Percentiles rank a stretch among this genome's conserved stretches.
Conservation (phyloP, 2,329 filamentous ascomycete genomes). For the Colletotrichum caudatum region DNA sequence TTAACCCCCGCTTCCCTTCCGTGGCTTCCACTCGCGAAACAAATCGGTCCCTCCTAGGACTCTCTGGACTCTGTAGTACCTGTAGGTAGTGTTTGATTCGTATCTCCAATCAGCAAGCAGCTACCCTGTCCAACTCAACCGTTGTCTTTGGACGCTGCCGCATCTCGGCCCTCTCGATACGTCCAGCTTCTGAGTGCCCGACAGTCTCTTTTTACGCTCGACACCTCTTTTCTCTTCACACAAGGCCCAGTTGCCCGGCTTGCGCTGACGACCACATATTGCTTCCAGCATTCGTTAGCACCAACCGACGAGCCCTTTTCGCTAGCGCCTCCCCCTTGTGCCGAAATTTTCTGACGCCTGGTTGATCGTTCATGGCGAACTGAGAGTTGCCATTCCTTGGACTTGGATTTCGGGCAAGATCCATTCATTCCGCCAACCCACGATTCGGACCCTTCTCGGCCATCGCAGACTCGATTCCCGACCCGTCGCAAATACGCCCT, state of each 20-base stretch:
- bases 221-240: conserved; percentile 15
- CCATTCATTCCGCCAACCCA: conserved; percentile 22
- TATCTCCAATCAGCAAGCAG: conserved; percentile 38
- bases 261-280: conserved; percentile 39
- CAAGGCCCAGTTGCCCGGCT: conserved; percentile 23
- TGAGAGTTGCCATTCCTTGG: conserved; percentile 34
- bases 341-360: conserved; percentile 10
- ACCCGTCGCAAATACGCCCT: conserved; percentile 7
- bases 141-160: conserved; percentile 20
- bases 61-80: background rate
- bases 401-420: conserved; percentile 34
- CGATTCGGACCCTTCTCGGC: conserved; percentile 7
- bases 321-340: conserved; percentile 37
- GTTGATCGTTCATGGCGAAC: conserved; percentile 28
- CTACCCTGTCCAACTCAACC: conserved; percentile 34
- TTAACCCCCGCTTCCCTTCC: conserved; percentile 18
- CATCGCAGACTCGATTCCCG: conserved; percentile 12
- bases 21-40: conserved; percentile 33
- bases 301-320: conserved; percentile 33
- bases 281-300: conserved; percentile 36
- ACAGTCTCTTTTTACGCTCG: conserved; percentile 17
- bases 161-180: conserved; percentile 32
- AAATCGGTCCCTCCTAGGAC: conserved; percentile 14
- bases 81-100: background rate
- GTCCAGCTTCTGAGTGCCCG: conserved; percentile 32